Percentiles rank a stretch among this genome's conserved stretches.
Conservation (phyloP, 1,139 yeast genomes). For the Debaryomyces subglobosus region DNA sequence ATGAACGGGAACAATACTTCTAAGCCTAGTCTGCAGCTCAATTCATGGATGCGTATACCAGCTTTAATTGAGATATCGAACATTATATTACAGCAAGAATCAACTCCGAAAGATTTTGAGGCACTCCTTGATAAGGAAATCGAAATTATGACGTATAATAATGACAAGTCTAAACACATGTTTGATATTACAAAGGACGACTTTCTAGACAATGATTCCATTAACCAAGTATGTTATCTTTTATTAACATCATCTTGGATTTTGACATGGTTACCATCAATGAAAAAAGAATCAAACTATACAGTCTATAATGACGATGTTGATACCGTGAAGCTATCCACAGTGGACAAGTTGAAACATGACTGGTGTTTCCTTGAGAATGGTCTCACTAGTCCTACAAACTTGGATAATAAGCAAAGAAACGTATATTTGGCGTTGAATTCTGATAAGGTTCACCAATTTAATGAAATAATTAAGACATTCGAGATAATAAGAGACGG, state of each 20-base stretch:
- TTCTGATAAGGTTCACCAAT: conserved; percentile 43
- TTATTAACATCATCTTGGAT: conserved; percentile 52
- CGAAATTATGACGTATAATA: conserved; percentile 33
- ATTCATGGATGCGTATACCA: conserved; percentile 48
- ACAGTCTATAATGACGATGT: conserved; percentile 29
- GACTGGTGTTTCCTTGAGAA: conserved; percentile 62
- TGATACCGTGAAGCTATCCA: conserved; percentile 25
- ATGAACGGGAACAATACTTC: conserved; percentile 2
- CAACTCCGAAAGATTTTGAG: conserved; percentile 14
- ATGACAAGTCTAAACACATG: conserved; percentile 19
- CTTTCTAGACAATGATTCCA: conserved; percentile 44
- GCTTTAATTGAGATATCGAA: conserved; percentile 39
- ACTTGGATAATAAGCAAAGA: conserved; percentile 22
- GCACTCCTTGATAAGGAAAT: conserved; percentile 37
- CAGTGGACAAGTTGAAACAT: conserved; percentile 50
- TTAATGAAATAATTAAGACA: conserved; percentile 48
- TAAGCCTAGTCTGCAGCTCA: conserved; percentile 35
- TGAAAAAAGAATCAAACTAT: conserved; percentile 47
- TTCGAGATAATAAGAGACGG: conserved; percentile 52
- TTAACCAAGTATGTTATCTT: conserved; percentile 53
- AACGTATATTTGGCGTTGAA: conserved; percentile 41
- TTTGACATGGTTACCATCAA: conserved; percentile 56
- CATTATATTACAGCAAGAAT: conserved; percentile 22
- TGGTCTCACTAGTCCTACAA: conserved; percentile 34
- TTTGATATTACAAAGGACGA: conserved; percentile 45